Evolutionary conservation across 805 yeast species (phyloP), one percentile per base, ranked within the genome.

Genomic region (Sugiyamaella americana): DNA sequence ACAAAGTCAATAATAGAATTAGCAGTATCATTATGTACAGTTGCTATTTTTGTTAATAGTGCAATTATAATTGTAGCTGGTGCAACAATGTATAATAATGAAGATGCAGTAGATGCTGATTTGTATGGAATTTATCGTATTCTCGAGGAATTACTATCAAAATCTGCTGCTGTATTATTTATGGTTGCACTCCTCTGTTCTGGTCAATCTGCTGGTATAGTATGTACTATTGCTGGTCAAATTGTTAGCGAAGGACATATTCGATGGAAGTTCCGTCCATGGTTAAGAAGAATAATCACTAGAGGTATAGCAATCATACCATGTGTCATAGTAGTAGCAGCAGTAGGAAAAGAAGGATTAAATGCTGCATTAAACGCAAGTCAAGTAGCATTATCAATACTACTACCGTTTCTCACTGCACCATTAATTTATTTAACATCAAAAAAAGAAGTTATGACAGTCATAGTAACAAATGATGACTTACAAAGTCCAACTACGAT

Each of bases 171-270:
- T 4, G 69, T 85, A 6, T 82, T 88, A 0, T 88, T 89, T 70
- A 96, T 96, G 0, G 65, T 87, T 42, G 96, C 96, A 1, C 75
- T 88, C 65, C 69, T 88, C 40, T 88, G 85, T 61, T 82, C 91
- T 11, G 97, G 97, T n/a, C 91, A 88, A 60, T 82, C 93, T 58
- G 96, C 96, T 2, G 96, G 96, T 37, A 85, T 91, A 35, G 95
- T 88, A 17, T 88, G 95, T 60, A 89, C 96, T 0, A 73, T 89
- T 58, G 89, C 96, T 1, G 95, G 96, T 32, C 96, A 88, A 62
- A 86, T 87, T 79, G 94, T 88, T 5, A 80, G 87, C 58, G 96
- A 88, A 63, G 97, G 97, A 1, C 89, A 87, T 57, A 71, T 87
- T 21, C 71, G 76, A 50, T 85, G 95, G 84, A 70, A 84, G 4